These are phyloP conservation scores for Pulveroboletus sp. DNA, from an alignment of 768 basidiomycete genomes.

Conservation along the genomic window DNA sequence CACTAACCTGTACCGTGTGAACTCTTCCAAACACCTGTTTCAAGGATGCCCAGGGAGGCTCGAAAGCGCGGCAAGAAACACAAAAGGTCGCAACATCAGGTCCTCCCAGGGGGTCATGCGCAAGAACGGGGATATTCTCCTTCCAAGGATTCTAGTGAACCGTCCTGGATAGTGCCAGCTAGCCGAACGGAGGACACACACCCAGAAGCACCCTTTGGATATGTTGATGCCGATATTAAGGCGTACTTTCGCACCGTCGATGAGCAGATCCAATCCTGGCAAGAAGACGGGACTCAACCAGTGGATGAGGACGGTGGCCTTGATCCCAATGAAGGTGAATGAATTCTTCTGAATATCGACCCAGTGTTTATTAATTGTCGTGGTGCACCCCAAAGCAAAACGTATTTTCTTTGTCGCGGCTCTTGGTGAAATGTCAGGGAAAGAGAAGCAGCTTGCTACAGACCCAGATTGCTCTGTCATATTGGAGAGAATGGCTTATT, in stretches of 20 bases:
- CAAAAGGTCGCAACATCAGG: conserved; percentile 42
- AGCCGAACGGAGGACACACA: conserved; percentile 39
- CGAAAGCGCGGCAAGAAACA: conserved; percentile 76
- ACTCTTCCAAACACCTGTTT: not conserved
- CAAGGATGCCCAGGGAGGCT: conserved; percentile 65
- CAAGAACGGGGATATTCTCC: conserved; percentile 4
- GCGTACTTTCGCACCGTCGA: conserved; percentile 91
- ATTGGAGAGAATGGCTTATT: conserved; percentile 83
- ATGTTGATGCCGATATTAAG: conserved; percentile 84
- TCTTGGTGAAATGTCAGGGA: conserved; percentile 75
- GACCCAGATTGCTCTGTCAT: conserved; percentile 92
- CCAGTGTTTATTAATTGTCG: not conserved
- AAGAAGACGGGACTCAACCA: conserved; percentile 41
- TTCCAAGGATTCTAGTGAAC: conserved; percentile 34
- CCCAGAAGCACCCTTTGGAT: conserved; percentile 81
- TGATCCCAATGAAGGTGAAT: conserved; percentile 69
- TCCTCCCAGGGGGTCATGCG: not conserved
- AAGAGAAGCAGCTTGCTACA: conserved; percentile 86
- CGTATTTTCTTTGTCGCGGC: conserved; percentile 79
- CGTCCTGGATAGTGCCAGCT: conserved; percentile 66
- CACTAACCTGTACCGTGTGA: not conserved
- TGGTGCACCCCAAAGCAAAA: conserved; percentile 45
- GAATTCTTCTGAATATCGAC: not conserved
- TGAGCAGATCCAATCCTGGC: conserved; percentile 83
- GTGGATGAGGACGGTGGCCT: conserved; percentile 43